Evolutionary conservation across 345 rosid genomes (phyloP), one percentile per base, ranked within the genome.

Genomic region (Aquilaria yunnanensis): DNA sequence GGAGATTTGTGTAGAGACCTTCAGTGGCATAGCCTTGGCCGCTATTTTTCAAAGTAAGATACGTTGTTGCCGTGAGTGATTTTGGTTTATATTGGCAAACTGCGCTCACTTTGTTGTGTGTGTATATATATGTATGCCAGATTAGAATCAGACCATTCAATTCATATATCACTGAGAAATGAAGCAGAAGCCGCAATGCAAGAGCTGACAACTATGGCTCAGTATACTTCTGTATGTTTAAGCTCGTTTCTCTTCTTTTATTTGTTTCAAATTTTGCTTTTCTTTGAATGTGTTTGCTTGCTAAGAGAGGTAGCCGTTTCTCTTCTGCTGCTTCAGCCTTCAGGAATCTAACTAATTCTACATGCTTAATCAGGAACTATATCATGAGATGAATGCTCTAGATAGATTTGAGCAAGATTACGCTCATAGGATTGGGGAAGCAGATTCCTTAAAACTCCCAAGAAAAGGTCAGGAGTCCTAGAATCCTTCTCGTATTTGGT

Each of bases 1-100:
- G 98, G 98, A 67, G 89, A 92, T 81, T 82, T 88, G 33, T 87
- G 88, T 57, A 92, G 87, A 85, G 98, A 92, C 80, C 83, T 89
- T 64, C 96, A 92, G 51, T 92, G 98, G 98, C 98, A 89, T 77
- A 87, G 78, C 72, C 67, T 92, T 69, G 91, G 85, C 50, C 96
- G 97, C 41, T 92, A 89, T 70, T 90, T 92, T 65, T 88, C 89
- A 34, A 89, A 85, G 98, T 92, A 81, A 74, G 16, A 50, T 57
- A 62, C 29, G 23, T 64, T 14, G 53, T 33, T 33, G 31, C 50
- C 49, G 33, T 54, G 14, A 56, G 14, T 37, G 46, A 61, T 50
- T 47, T 66, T 58, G 43, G 29, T 32, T 13, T 34, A 47, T 60
- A 56, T 69, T 10, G 29, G 61, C 9, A 33, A 56, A 32, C 63